Conservation (phyloP, 2,329 filamentous ascomycete genomes). For the Ascochyta lentis region DNA sequence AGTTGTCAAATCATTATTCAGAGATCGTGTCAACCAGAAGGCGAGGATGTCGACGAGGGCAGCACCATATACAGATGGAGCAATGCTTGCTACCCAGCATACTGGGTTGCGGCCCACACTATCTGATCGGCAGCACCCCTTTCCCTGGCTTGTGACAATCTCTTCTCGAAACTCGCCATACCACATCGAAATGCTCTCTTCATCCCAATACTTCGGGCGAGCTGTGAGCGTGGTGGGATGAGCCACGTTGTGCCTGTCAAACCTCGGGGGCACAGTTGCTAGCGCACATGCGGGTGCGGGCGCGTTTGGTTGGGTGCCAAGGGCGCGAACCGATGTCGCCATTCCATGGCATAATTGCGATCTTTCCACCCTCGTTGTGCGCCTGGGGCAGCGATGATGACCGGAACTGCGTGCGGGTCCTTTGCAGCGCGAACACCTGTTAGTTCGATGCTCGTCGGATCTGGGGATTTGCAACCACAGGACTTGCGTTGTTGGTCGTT, state of each 20-base stretch:
- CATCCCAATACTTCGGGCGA: not conserved
- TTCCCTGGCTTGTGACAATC: not conserved
- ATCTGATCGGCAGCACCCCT: not conserved
- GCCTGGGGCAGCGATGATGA: conserved; percentile 6
- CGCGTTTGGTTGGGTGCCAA: conserved; percentile 11
- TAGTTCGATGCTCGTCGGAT: not conserved
- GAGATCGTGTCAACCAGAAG: not conserved
- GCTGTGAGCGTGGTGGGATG: not conserved
- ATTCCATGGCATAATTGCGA: conserved; percentile 21
- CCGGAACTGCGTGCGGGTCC: not conserved
- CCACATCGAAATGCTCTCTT: conserved; percentile 3
- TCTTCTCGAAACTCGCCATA: conserved; percentile 7
- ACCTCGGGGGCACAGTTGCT: not conserved
- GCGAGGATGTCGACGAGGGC: not conserved
- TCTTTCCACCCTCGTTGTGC: conserved; percentile 1
- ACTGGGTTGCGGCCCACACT: not conserved
- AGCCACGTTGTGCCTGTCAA: not conserved
- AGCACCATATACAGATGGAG: not conserved
- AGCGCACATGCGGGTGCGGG: conserved; percentile 8
- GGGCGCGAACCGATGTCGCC: conserved; percentile 12
- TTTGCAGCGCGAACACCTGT: not conserved
- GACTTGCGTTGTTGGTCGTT: not conserved
- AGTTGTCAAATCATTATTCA: not conserved
- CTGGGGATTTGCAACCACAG: not conserved
- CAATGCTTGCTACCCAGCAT: not conserved